A percentile compares a stretch with the other conserved stretches of the same genome.
Evolutionary conservation across 1,284 basidiomycete genomes (phyloP).

Genomic region (Rhodotorula sp.): DNA sequence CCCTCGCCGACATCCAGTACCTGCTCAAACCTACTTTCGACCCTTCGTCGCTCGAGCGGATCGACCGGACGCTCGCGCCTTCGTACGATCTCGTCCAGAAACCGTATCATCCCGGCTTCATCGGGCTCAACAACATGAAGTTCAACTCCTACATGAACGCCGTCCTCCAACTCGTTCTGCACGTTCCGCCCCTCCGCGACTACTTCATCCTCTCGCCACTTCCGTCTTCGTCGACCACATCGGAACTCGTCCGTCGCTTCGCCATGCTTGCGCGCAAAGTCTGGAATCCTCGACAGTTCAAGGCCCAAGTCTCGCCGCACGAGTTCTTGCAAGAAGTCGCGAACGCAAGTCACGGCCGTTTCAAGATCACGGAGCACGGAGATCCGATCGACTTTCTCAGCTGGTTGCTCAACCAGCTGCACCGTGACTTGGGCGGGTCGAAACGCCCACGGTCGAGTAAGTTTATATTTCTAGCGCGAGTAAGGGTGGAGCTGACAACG

Average conservation of each 20-base stretch:
- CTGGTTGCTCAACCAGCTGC: slow-evolving; percentile 91
- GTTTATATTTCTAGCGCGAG: slow-evolving; percentile 44
- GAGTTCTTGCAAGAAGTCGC: slow-evolving; percentile 97
- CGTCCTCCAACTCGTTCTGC: slow-evolving; percentile 87
- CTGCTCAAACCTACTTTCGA: slow-evolving; percentile 82
- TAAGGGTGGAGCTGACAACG: background rate
- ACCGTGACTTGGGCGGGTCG: slow-evolving; percentile 84
- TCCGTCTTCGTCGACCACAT: background rate
- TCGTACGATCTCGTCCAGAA: slow-evolving; percentile 80
- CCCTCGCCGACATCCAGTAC: slow-evolving; percentile 87
- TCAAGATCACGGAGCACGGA: slow-evolving; percentile 86
- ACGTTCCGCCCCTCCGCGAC: slow-evolving; percentile 85
- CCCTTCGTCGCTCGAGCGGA: slow-evolving; percentile 61
- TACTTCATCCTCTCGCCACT: slow-evolving; percentile 57
- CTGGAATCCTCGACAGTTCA: slow-evolving; percentile 95
- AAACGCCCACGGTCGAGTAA: slow-evolving; percentile 82
- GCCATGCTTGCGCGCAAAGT: slow-evolving; percentile 78
- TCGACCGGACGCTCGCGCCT: slow-evolving; percentile 48
- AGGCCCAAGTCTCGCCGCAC: slow-evolving; percentile 96
- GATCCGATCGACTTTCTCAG: slow-evolving; percentile 96
- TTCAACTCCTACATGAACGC: slow-evolving; percentile 97
- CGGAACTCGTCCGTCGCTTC: slow-evolving; percentile 55
- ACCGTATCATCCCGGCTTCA: slow-evolving; percentile 87
- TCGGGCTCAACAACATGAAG: slow-evolving; percentile 97
- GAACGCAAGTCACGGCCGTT: slow-evolving; percentile 80